Conservation (phyloP, 2,329 filamentous ascomycete species). For the Alternaria ethzedia region DNA sequence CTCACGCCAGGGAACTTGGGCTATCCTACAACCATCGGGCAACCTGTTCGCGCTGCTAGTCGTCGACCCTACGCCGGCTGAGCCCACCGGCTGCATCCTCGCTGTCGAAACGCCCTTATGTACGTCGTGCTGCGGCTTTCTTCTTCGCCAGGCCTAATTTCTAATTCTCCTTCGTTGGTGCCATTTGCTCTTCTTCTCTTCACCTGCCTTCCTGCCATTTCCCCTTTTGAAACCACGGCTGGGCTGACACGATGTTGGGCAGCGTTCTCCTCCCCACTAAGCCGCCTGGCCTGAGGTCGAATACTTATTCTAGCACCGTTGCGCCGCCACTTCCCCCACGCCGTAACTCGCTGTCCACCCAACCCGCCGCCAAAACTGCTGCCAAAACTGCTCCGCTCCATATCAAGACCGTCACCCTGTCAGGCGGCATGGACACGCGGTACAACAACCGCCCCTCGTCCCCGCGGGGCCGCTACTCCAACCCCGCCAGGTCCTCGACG, state of each 20-base stretch:
- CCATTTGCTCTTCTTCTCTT: slow-evolving; percentile 4
- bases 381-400: slow-evolving; percentile 29
- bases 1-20: slow-evolving; percentile 24
- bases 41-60: slow-evolving; percentile 19
- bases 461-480: slow-evolving; percentile 39
- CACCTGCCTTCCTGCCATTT: not conserved
- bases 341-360: slow-evolving; percentile 28
- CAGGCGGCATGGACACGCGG: slow-evolving; percentile 42
- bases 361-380: slow-evolving; percentile 27
- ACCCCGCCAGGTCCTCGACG: slow-evolving; percentile 46
- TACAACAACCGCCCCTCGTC: slow-evolving; percentile 46
- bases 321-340: slow-evolving; percentile 35
- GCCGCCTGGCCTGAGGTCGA: slow-evolving; percentile 22
- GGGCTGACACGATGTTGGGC: slow-evolving; percentile 43
- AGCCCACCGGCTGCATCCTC: slow-evolving; percentile 1
- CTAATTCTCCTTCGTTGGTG: slow-evolving; percentile 22
- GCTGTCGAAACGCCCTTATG: slow-evolving; percentile 32
- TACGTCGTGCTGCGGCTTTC: slow-evolving; percentile 41
- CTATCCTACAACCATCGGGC: slow-evolving; percentile 23
- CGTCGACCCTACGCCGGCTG: slow-evolving; percentile 13
- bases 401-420: slow-evolving; percentile 27
- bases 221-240: slow-evolving; percentile 4
- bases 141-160: slow-evolving; percentile 32
- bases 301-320: slow-evolving; percentile 27
- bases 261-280: slow-evolving; percentile 41